phyloP scores from a whole-genome alignment of 2,329 filamentous ascomycete species.

The Colletotrichum sp. region DNA sequence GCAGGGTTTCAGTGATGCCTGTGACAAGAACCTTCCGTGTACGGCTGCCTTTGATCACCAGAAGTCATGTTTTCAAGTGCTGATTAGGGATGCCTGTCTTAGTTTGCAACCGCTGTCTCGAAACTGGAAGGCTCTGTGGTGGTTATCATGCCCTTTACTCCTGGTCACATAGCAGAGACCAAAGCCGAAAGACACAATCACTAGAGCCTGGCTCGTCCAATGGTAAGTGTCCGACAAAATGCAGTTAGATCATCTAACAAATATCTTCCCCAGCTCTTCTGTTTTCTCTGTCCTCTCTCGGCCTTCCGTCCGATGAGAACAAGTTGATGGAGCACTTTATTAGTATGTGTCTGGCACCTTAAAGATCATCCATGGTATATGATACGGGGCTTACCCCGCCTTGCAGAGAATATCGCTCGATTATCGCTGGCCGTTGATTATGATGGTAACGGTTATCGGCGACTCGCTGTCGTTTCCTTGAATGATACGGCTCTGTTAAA shows the following conservation, averaged over 20 bases:
- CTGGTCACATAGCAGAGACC: not conserved
- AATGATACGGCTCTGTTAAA: not conserved
- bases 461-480: not conserved
- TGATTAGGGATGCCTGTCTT: not conserved
- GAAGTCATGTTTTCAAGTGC: not conserved
- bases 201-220: not conserved
- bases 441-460: not conserved
- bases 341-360: not conserved
- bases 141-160: not conserved
- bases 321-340: not conserved
- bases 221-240: not conserved
- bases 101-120: not conserved
- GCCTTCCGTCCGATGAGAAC: not conserved
- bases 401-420: not conserved
- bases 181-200: not conserved
- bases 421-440: not conserved
- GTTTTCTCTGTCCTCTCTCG: not conserved
- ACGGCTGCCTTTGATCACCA: not conserved
- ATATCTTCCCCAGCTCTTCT: not conserved
- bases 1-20: not conserved
- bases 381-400: not conserved
- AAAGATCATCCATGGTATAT: not conserved
- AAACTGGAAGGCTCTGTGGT: not conserved
- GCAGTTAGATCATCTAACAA: not conserved
- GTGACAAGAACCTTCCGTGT: not conserved